Percentiles rank a stretch among this genome's conserved stretches.
Evolutionary conservation across 495 filamentous ascomycete species (phyloP).

Genomic region (Tuber magnatum): DNA sequence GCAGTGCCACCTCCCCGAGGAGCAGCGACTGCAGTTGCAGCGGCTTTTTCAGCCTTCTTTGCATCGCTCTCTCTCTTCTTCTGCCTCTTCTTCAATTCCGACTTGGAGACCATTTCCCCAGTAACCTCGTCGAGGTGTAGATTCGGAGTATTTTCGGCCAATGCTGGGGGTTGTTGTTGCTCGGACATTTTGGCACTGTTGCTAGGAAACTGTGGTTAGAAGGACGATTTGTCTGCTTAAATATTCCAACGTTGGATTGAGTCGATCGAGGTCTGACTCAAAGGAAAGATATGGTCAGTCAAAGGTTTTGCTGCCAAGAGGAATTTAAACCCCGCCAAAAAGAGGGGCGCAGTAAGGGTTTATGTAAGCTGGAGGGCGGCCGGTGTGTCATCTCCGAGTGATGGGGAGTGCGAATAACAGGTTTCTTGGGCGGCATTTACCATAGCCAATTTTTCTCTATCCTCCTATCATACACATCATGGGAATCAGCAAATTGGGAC

Average conservation of each 20-base stretch:
- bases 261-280: neutral
- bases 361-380: neutral
- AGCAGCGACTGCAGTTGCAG: constrained; percentile 65
- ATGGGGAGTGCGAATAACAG: neutral
- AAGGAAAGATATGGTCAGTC: neutral
- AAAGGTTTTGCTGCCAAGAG: neutral
- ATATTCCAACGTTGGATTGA: neutral
- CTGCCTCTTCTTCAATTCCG: constrained; percentile 88
- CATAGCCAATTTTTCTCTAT: neutral
- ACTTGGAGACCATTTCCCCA: constrained; percentile 77
- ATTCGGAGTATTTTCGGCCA: constrained; percentile 58
- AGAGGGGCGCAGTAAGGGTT: constrained; percentile 16
- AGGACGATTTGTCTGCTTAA: neutral
- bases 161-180: constrained; percentile 25
- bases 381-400: neutral
- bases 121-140: constrained; percentile 76
- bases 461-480: too few relatives aligned
- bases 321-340: neutral
- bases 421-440: neutral
- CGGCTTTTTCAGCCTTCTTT: constrained; percentile 80
- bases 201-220: neutral
- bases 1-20: constrained; percentile 50
- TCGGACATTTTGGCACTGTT: constrained; percentile 50
- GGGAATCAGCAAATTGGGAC: neutral
- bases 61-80: constrained; percentile 81